A percentile compares a stretch with the other conserved stretches of the same genome.
phyloP scores from a whole-genome alignment of 139 green algal species.

The Pleodorina starrii region DNA sequence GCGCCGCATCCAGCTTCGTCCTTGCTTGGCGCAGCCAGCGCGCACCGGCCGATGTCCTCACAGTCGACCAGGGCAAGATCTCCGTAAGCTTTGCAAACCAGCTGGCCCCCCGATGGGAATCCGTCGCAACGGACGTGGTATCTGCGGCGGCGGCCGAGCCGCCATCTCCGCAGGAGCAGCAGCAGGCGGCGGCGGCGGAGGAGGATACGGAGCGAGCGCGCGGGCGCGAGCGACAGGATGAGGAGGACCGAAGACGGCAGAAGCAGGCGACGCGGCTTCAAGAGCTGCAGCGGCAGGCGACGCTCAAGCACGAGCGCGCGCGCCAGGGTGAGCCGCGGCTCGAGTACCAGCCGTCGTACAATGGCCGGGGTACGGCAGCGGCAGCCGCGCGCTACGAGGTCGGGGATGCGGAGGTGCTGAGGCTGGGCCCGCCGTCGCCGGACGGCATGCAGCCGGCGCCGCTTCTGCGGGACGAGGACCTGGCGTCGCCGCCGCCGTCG shows the following conservation, averaged over 20 bases:
- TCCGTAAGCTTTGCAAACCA: neutral
- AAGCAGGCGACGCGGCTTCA: neutral
- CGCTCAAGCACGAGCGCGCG: neutral
- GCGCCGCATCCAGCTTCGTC: slow-evolving; percentile 10
- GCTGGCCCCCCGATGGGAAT: neutral
- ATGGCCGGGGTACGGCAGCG: too few relatives aligned
- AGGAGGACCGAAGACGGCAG: neutral
- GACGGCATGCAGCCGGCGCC: neutral
- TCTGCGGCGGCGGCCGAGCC: neutral
- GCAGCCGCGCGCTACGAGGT: too few relatives aligned
- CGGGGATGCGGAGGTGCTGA: neutral
- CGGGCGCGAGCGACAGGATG: neutral
- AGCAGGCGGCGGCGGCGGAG: neutral
- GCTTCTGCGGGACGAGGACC: too few relatives aligned
- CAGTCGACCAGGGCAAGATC: neutral
- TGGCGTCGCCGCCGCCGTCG: neutral
- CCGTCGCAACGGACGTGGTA: neutral
- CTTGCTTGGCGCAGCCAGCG: neutral
- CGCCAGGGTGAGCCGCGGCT: neutral
- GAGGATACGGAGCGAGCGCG: neutral
- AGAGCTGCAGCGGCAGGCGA: neutral
- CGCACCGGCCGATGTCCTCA: neutral
- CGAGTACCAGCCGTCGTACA: neutral
- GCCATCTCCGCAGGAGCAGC: neutral
- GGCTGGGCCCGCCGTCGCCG: neutral